phyloP scores from a whole-genome alignment of 2,329 filamentous ascomycete genomes.

The Aspergillus ochraceoroseus region DNA sequence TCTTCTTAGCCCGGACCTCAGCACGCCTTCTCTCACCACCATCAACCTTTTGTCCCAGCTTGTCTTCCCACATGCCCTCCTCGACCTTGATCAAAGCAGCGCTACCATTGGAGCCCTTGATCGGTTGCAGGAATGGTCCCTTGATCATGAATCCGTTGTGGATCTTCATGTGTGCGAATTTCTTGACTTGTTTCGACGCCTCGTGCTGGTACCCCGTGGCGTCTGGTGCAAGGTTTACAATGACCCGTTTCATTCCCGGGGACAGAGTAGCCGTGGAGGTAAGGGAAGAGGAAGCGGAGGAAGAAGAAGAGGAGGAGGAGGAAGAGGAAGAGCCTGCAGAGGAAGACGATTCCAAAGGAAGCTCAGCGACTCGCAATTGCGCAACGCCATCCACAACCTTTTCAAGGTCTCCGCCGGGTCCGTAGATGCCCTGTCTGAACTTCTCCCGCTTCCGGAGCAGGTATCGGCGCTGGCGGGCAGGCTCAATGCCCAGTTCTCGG shows the following conservation, averaged over 20 bases:
- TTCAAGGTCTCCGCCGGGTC: slow-evolving; percentile 75
- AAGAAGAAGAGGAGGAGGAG: slow-evolving; percentile 41
- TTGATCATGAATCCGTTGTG: slow-evolving; percentile 63
- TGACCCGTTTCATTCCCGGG: slow-evolving; percentile 53
- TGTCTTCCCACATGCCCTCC: slow-evolving; percentile 92
- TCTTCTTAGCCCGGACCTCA: slow-evolving; percentile 80
- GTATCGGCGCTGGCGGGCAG: slow-evolving; percentile 74
- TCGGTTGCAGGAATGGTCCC: slow-evolving; percentile 66
- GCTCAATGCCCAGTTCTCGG: slow-evolving; percentile 78
- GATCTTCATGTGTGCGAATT: slow-evolving; percentile 63
- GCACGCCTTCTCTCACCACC: slow-evolving; percentile 88
- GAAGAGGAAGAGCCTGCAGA: slow-evolving; percentile 25
- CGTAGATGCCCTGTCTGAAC: slow-evolving; percentile 71
- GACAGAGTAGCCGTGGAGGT: slow-evolving; percentile 50
- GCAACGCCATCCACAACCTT: slow-evolving; percentile 62
- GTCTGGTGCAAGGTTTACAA: slow-evolving; percentile 56
- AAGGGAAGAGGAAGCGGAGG: slow-evolving; percentile 25
- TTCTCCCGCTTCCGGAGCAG: slow-evolving; percentile 82
- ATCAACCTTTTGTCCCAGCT: slow-evolving; percentile 83
- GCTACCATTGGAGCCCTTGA: slow-evolving; percentile 57
- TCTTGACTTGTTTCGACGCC: slow-evolving; percentile 45
- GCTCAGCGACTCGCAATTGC: slow-evolving; percentile 55
- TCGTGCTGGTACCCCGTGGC: slow-evolving; percentile 53
- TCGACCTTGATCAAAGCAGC: slow-evolving; percentile 64
- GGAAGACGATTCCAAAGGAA: slow-evolving; percentile 41